Evolutionary conservation across 2,329 filamentous ascomycete genomes (phyloP).

Genomic region (Botrytis byssoidea): DNA sequence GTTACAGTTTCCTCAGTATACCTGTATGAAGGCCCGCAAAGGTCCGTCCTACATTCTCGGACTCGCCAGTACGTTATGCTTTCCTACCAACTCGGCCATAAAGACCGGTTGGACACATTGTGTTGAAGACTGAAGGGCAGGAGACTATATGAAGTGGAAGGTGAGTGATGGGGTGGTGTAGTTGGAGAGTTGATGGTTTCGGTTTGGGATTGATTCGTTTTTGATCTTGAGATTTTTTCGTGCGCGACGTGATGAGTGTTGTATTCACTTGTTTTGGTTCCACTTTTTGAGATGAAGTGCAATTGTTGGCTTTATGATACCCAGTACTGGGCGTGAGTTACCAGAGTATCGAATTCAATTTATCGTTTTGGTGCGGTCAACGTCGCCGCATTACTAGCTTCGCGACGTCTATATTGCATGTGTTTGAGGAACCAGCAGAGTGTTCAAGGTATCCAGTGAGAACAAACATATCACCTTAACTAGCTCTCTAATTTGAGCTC

Average conservation of each 20-base stretch:
- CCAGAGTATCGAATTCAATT: neutral
- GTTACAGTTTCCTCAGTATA: slow-evolving; percentile 9
- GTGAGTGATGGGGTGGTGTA: neutral
- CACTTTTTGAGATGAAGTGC: neutral
- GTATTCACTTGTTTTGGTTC: neutral
- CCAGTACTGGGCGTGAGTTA: neutral
- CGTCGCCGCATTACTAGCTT: neutral
- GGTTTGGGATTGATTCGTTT: neutral
- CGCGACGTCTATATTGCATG: neutral
- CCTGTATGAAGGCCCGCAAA: slow-evolving; percentile 9
- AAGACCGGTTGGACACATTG: neutral
- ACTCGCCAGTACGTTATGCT: neutral
- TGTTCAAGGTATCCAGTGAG: neutral
- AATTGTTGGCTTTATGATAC: neutral
- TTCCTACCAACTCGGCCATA: neutral
- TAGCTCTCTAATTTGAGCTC: neutral
- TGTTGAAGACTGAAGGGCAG: neutral
- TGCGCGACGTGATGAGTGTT: neutral
- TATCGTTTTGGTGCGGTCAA: neutral
- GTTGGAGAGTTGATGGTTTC: neutral
- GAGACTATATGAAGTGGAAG: neutral
- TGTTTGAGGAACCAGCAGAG: neutral
- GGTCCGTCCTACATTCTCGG: slow-evolving; percentile 5
- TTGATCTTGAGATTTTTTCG: neutral
- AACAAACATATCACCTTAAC: neutral